Evolutionary conservation across 1,139 yeast genomes (phyloP), one percentile per base, ranked within the genome.

Genomic region (Yamadazyma diddensiae): DNA sequence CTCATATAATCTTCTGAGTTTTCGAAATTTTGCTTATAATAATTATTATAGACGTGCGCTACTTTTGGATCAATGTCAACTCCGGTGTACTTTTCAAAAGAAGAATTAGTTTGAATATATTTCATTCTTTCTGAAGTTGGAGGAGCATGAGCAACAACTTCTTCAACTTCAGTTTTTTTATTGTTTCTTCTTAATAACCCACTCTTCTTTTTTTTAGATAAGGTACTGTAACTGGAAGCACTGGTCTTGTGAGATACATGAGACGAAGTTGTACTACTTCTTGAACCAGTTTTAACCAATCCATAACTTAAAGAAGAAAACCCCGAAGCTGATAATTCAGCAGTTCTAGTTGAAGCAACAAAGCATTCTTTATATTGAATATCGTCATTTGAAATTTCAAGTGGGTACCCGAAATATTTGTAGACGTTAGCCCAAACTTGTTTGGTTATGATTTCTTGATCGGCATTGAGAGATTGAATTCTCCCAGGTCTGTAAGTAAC

Each of bases 361-460:
- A 47, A 67, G 30, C 68, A 56, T 33, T 62, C 66, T 26, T 50
- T 50, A 37, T 45, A 62, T 10, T 44, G 43, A 24, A 68, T 34
- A 35, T 68, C 73, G 3, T 50, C 55, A n/a, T 38, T 39, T n/a
- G 56, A 40, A 27, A 68, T 50, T 30, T 51, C 49, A 14, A 68
- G 27, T 2, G 50, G 59, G 42, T 65, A 67, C 12, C 74, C 75
- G 47, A 57, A 62, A 39, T 45, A 65, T 39, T 56, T 59, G 34
- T 67, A 52, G 11, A 59, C 25, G 34, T 56, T 50, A n/a, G 70
- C 72, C 69, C 70, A 66, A 10, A 49, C 43, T 41, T 69, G 75
- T 43, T 69, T 69, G 37, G 64, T 49, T 10, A 55, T 48, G 28
- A 65, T 38, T 40, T 69, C 75, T 41, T 69, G 71, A 7, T 64